Evolutionary conservation across 2,329 filamentous ascomycete species (phyloP).

Genomic region (Orbilia ellipsospora): DNA sequence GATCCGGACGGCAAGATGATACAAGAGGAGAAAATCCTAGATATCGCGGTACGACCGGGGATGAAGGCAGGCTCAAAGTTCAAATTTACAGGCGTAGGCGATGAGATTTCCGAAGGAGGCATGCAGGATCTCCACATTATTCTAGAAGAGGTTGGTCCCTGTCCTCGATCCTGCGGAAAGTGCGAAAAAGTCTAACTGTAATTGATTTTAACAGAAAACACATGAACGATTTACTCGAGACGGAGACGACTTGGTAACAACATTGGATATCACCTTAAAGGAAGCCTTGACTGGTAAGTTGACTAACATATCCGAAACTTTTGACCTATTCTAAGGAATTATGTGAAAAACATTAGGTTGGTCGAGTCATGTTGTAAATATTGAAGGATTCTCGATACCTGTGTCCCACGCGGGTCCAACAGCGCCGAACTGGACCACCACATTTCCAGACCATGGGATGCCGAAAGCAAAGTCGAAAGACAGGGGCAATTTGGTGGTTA

Average conservation of each 20-base stretch:
- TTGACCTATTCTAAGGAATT: too few species aligned
- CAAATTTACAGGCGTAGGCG: slow-evolving; percentile 96
- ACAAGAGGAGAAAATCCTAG: slow-evolving; percentile 87
- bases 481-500: slow-evolving; percentile 87
- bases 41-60: slow-evolving; percentile 94
- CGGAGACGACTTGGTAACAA: slow-evolving; percentile 85
- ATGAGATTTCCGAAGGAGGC: slow-evolving; percentile 89
- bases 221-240: slow-evolving; percentile 86
- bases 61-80: slow-evolving; percentile 98
- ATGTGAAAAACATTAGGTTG: slow-evolving; percentile 67
- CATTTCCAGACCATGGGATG: slow-evolving; percentile 90
- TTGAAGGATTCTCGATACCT: slow-evolving; percentile 86
- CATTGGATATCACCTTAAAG: slow-evolving; percentile 84
- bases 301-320: neutral
- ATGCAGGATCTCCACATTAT: slow-evolving; percentile 96
- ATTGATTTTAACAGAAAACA: slow-evolving; percentile 72
- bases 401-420: slow-evolving; percentile 86
- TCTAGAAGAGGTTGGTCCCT: slow-evolving; percentile 81
- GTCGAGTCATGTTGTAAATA: slow-evolving; percentile 89
- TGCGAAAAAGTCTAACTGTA: slow-evolving; percentile 7
- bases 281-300: slow-evolving; percentile 79
- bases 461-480: slow-evolving; percentile 86
- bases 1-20: slow-evolving; percentile 84
- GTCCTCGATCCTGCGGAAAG: neutral
- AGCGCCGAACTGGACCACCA: slow-evolving; percentile 81